Conservation (phyloP, 768 basidiomycete genomes). For the Mycena amicta region DNA sequence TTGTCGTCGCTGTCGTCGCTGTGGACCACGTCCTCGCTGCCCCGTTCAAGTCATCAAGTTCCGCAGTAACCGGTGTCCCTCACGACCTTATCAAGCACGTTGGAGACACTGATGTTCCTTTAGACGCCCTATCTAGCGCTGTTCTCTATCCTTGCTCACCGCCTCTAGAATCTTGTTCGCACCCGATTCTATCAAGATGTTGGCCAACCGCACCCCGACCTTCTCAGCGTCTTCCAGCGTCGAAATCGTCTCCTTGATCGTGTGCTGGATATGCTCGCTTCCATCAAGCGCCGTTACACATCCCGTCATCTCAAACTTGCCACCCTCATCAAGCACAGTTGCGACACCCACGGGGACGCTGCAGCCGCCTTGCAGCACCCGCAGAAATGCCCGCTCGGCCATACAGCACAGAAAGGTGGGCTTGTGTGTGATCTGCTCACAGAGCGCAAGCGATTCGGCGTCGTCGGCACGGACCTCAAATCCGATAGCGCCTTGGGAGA, state of each 20-base stretch:
- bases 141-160: slow-evolving; percentile 61
- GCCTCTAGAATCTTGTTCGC: slow-evolving; percentile 81
- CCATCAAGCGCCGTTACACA: slow-evolving; percentile 87
- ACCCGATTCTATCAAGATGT: slow-evolving; percentile 62
- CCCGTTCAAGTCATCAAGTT: neutral
- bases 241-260: slow-evolving; percentile 51
- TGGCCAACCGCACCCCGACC: slow-evolving; percentile 68
- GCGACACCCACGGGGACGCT: slow-evolving; percentile 93
- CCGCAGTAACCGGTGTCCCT: neutral
- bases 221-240: slow-evolving; percentile 62
- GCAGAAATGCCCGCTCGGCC: slow-evolving; percentile 85
- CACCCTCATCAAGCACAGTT: slow-evolving; percentile 43
- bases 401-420: slow-evolving; percentile 74
- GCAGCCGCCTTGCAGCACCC: slow-evolving; percentile 91
- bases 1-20: neutral
- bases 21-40: neutral
- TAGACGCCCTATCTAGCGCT: neutral
- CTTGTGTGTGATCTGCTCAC: slow-evolving; percentile 70
- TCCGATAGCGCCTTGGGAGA: slow-evolving; percentile 90
- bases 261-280: slow-evolving; percentile 64
- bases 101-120: neutral
- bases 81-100: neutral
- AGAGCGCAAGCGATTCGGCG: slow-evolving; percentile 56
- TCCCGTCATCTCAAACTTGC: slow-evolving; percentile 64
- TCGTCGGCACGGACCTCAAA: slow-evolving; percentile 80